A percentile compares a stretch with the other conserved stretches of the same genome.
Evolutionary conservation across 75 land plant species (phyloP).

Genomic region (Larix kaempferi): DNA sequence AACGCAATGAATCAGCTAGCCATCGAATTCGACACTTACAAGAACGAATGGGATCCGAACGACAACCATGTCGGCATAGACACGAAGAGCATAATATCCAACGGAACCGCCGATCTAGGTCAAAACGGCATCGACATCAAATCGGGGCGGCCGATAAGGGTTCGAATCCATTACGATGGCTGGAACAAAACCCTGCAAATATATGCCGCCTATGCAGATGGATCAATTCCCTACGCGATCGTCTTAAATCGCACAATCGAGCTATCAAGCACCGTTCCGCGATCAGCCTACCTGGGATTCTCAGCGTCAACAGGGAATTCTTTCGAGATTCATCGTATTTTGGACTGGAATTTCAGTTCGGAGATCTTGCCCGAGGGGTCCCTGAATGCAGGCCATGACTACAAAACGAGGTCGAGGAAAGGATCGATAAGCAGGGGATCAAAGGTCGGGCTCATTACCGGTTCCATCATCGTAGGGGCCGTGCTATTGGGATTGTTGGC

Average conservation of each 20-base stretch:
- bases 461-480: not conserved
- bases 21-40: conserved; percentile 45
- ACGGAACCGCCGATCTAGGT: not conserved
- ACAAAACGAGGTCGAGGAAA: too few species aligned
- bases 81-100: conserved; percentile 18
- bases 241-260: not conserved
- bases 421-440: not conserved
- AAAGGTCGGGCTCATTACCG: not conserved
- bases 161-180: conserved; percentile 31
- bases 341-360: conserved; percentile 16
- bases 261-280: conserved; percentile 8
- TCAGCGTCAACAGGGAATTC: conserved; percentile 22
- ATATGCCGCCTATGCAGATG: conserved; percentile 15
- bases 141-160: conserved; percentile 17
- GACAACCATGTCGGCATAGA: conserved; percentile 48
- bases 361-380: not conserved
- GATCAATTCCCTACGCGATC: not conserved
- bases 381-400: too few species aligned
- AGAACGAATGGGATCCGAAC: conserved; percentile 32
- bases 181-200: conserved; percentile 13
- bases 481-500: not conserved
- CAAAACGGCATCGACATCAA: conserved; percentile 16
- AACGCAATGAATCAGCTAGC: conserved; percentile 7
- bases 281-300: conserved; percentile 17
- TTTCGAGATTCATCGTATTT: conserved; percentile 12